Evolutionary conservation across 2,329 filamentous ascomycete species (phyloP).

Genomic region (Colletotrichum musicola): DNA sequence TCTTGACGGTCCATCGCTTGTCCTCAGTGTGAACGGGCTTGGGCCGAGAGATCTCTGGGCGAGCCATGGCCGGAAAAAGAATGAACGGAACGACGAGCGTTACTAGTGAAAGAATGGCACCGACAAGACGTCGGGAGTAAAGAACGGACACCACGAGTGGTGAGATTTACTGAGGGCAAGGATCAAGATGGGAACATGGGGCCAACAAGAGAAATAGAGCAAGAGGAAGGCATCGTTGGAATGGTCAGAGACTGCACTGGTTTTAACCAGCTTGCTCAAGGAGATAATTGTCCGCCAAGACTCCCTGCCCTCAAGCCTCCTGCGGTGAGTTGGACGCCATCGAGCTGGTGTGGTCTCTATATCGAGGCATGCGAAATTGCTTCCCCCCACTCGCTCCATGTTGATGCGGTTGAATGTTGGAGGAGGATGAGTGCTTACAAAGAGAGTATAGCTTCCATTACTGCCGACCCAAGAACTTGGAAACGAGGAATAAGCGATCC

Average conservation of each 20-base stretch:
- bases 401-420: too few relatives aligned
- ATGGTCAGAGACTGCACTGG: too few relatives aligned
- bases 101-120: slow-evolving; percentile 14
- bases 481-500: too few relatives aligned
- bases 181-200: too few relatives aligned
- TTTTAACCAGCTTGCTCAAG: too few relatives aligned
- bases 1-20: slow-evolving; percentile 4
- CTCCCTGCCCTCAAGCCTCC: background rate
- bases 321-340: background rate
- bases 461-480: too few relatives aligned
- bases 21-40: slow-evolving; percentile 1
- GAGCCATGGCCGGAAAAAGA: background rate
- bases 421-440: too few relatives aligned
- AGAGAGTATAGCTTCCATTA: too few relatives aligned
- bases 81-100: too few relatives aligned
- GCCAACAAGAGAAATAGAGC: too few relatives aligned
- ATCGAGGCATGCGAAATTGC: slow-evolving; percentile 16
- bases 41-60: slow-evolving; percentile 14
- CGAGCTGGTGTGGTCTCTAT: background rate
- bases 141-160: slow-evolving; percentile 5
- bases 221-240: too few relatives aligned
- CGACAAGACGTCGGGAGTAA: slow-evolving; percentile 9
- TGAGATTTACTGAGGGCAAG: background rate
- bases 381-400: background rate
- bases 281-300: too few relatives aligned